Conservation (phyloP, 2,329 filamentous ascomycete genomes). For the Phoma sp. region DNA sequence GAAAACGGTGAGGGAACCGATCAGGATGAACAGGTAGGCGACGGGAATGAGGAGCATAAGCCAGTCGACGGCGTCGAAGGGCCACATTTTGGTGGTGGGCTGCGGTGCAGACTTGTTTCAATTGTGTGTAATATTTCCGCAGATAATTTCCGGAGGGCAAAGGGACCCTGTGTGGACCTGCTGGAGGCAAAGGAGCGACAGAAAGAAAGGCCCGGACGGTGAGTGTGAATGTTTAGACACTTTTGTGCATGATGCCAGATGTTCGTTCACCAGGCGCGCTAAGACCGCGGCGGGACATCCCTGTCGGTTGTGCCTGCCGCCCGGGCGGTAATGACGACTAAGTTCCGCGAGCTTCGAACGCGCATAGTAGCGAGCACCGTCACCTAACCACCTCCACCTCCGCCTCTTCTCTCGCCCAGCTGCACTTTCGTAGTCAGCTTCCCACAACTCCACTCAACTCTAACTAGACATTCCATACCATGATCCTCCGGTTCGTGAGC, state of each 20-base stretch:
- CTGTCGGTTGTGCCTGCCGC: slow-evolving; percentile 12
- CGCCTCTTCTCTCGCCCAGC: not conserved
- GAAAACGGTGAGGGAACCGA: slow-evolving; percentile 89
- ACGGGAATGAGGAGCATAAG: slow-evolving; percentile 84
- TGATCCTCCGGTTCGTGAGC: slow-evolving; percentile 87
- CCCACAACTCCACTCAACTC: not conserved
- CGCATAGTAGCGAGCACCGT: slow-evolving; percentile 4
- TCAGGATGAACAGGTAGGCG: slow-evolving; percentile 86
- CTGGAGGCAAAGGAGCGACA: slow-evolving; percentile 13
- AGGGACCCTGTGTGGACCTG: not conserved
- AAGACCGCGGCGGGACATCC: slow-evolving; percentile 12
- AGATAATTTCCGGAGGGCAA: not conserved
- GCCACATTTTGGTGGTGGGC: slow-evolving; percentile 39
- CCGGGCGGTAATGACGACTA: slow-evolving; percentile 14
- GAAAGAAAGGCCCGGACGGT: slow-evolving; percentile 3
- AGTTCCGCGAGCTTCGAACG: slow-evolving; percentile 17
- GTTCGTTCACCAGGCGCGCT: slow-evolving; percentile 14
- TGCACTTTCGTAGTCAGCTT: not conserved
- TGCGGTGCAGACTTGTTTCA: slow-evolving; percentile 12
- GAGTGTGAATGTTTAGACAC: slow-evolving; percentile 8
- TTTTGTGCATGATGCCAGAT: slow-evolving; percentile 22
- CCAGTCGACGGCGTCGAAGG: slow-evolving; percentile 71
- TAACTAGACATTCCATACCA: slow-evolving; percentile 46
- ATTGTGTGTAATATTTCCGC: not conserved
- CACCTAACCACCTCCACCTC: slow-evolving; percentile 4